Evolutionary conservation across 1,284 basidiomycete genomes (phyloP).

Genomic region (Fomes fomentarius): DNA sequence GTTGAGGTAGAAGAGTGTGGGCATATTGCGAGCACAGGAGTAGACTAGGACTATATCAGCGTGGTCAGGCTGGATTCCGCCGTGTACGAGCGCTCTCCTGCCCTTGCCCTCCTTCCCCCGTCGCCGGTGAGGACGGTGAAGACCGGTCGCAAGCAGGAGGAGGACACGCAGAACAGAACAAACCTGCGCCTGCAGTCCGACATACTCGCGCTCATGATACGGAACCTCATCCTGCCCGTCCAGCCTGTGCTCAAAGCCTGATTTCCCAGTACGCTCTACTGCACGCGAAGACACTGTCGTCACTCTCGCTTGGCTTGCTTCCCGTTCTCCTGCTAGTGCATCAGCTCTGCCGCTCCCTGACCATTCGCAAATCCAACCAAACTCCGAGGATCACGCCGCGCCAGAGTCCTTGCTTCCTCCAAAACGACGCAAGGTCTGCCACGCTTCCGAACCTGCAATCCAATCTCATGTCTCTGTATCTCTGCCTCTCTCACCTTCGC

Average conservation of each 20-base stretch:
- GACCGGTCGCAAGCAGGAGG: background rate
- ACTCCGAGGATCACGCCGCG: background rate
- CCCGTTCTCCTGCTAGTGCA: background rate
- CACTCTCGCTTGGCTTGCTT: background rate
- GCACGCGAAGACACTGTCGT: background rate
- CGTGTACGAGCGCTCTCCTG: constrained; percentile 23
- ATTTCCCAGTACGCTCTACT: background rate
- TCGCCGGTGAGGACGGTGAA: constrained; percentile 7
- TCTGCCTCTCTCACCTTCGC: background rate
- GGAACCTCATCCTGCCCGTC: constrained; percentile 14
- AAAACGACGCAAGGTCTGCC: background rate
- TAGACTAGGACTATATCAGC: too few relatives aligned
- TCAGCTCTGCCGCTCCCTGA: background rate
- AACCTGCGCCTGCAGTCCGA: background rate
- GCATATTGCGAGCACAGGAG: too few relatives aligned
- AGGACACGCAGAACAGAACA: background rate
- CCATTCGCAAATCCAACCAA: too few relatives aligned
- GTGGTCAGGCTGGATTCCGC: too few relatives aligned
- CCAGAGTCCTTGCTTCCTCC: background rate
- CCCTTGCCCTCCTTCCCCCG: constrained; percentile 10
- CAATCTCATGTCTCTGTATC: background rate
- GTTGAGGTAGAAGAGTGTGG: too few relatives aligned
- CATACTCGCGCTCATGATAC: constrained; percentile 24
- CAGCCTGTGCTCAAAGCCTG: constrained; percentile 3
- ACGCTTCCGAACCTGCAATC: background rate